Evolutionary conservation across 768 basidiomycete genomes (phyloP), one percentile per base, ranked within the genome.

Genomic region (Lactarius vividus): DNA sequence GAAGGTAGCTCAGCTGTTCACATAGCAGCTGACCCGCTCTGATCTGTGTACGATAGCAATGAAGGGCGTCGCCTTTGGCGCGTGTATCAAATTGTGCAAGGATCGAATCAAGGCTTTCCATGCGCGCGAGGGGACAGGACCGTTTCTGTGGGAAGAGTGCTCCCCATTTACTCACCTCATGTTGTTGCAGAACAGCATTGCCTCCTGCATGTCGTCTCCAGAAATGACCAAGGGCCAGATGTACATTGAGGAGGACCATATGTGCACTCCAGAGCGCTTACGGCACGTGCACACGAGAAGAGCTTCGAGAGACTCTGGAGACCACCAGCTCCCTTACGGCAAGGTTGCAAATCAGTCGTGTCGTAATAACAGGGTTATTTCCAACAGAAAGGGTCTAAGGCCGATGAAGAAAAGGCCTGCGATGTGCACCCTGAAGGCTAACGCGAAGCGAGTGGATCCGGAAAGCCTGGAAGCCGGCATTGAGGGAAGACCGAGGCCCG

Each of bases 191-290:
- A 78, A 62, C 72, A 84, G 81, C 71, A 87, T 78, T 16, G 79
- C 78, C 16, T 80, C 74, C 68, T 85, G 87, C 54, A 85, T 85
- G 68, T 79, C 81, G 72, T 78, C 84, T 31, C 85, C 84, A 2
- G 82, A 82, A 69, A 79, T 80, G 75, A 84, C 83, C 1, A 85
- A 73, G 86, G 73, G 0, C 83, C 82, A 0, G 81, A 72, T 6
- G 79, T 76, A 78, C 72, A 15, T 71, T 57, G 73, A 80, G 83
- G 72, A 78, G 78, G 4, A 4, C 23, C 23, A 11, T 23, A 26
- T 49, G 46, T 23, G 13, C 23, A 23, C 23, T 49, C 46, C 46
- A 49, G 46, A 23, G 46, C 23, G 4, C 13, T 23, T 49, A 49
- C 44, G n/a, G 44, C 44, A 7, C 35, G 35, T 37, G 35, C 35